Evolutionary conservation across 2,329 filamentous ascomycete species (phyloP), one percentile per base, ranked within the genome.

Genomic region (Clonostachys byssicola): DNA sequence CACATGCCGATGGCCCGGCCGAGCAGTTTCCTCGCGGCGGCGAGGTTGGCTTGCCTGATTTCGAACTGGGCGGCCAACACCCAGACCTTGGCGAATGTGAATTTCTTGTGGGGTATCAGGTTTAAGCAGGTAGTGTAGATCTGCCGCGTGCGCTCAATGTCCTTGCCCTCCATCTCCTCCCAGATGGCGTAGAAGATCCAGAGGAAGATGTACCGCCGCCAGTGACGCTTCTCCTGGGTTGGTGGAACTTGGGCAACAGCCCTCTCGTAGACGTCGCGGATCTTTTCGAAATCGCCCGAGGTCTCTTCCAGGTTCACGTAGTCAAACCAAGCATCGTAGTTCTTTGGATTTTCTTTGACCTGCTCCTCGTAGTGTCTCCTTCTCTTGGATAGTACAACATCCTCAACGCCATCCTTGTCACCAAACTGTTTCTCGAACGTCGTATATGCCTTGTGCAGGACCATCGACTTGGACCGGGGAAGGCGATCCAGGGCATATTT

Each of bases 361-460:
- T 94, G 87, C 56, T 96, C 90, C 67, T 99, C 94, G 66, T 99
- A 99, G 52, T 94, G 84, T 16, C 95, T 87, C 57, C 94, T 79
- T 55, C 94, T 81, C 66, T 99, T 99, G 14, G 91, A 91, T n/a
- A 97, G 65, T 33, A 99, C 89, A 9, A 97, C 92, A 63, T 97
- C 90, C 59, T 97, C 92, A 3, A 99, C 89, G 5, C 94, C 94
- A 58, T 96, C 90, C 47, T 81, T 79, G 64, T 97, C 92, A 53
- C 94, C 94, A 62, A 90, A 99, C 60, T 99, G 94, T 72, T 99
- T 99, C 69, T 99, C 94, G 56, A 99, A 99, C 1, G 89, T 92
- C 0, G 92, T 97, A 64, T 97, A 99, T 13, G 91, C 85, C 63
- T 95, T 95, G 71, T 99, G 92, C 9, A 99, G 77, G 13, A 78